Conservation (phyloP, 1,284 basidiomycete species). For the Cerrena zonata region DNA sequence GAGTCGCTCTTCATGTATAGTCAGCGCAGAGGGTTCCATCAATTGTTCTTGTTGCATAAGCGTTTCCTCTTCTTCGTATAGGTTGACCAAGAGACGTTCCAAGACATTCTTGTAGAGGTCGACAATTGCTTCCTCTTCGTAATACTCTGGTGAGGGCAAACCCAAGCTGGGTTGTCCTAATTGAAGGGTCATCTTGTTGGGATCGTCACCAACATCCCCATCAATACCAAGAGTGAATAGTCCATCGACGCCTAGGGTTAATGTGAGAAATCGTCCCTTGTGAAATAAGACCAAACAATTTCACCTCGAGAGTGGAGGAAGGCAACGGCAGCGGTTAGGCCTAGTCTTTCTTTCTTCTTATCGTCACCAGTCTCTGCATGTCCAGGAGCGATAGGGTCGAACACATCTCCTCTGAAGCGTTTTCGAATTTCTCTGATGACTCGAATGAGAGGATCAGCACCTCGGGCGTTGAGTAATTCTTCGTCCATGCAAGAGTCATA, state of each 20-base stretch:
- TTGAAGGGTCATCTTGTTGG: slow-evolving; percentile 81
- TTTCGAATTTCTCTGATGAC: slow-evolving; percentile 52
- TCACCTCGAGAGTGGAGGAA: slow-evolving; percentile 82
- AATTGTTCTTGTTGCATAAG: slow-evolving; percentile 17
- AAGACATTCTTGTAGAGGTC: slow-evolving; percentile 71
- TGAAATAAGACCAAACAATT: no score
- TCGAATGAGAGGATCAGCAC: slow-evolving; percentile 54
- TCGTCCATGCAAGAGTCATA: slow-evolving; percentile 85
- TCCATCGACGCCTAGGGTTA: slow-evolving; percentile 71
- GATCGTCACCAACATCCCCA: slow-evolving; percentile 86
- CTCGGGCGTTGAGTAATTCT: slow-evolving; percentile 55
- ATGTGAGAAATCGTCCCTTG: no score
- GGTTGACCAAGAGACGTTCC: slow-evolving; percentile 57
- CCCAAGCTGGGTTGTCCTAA: slow-evolving; percentile 81
- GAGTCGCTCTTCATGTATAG: slow-evolving; percentile 54
- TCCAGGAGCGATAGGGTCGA: slow-evolving; percentile 27
- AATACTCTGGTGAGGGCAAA: slow-evolving; percentile 92
- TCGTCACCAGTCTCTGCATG: slow-evolving; percentile 10
- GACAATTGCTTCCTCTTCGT: slow-evolving; percentile 70
- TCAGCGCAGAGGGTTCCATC: slow-evolving; percentile 19
- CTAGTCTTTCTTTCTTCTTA: slow-evolving; percentile 32
- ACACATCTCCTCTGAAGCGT: slow-evolving; percentile 50
- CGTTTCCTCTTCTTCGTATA: slow-evolving; percentile 52
- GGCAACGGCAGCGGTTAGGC: slow-evolving; percentile 76
- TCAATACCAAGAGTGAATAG: slow-evolving; percentile 79